Base-by-base conservation (phyloP, 345 rosid species). In the Salix suchowensis region DNA sequence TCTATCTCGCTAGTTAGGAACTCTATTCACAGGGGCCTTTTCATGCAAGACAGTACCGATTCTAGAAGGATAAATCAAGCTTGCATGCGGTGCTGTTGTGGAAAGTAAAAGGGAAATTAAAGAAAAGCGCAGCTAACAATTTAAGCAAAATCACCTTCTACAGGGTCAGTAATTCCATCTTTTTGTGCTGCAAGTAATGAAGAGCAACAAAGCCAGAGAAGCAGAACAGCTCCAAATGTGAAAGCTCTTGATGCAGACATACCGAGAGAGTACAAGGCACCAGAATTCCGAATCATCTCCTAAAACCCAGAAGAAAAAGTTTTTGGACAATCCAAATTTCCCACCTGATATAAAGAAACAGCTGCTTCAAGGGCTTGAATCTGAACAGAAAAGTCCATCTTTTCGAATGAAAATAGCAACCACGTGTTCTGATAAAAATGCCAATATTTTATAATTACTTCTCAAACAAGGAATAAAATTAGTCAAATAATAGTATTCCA, bases 161-260 rank as follows among this genome's bases (percentile, higher is more conserved):
- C 76, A 37, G 93, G 97, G 71, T 87, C 79, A 16, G 97, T 95
- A 72, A 88, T 79, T 54, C 4, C 58, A 73, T 81, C 70, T 65
- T 88, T 87, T 65, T 94, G 92, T 71, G 77, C 79, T 73, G 81
- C 74, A 67, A 79, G 80, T 44, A 75, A 40, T 52, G 89, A 78
- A 65, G 83, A 86, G 65, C 76, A 89, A 64, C 71, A 88, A 6
- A 90, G 54, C 23, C 84, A 87, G 71, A 83, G 28, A 50, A 84
- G 67, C 80, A 85, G 72, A 70, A 76, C 62, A 74, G 77, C 84
- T 74, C 75, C 85, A 80, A 74, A 52, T 1, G 39, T 77, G 73
- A 78, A 78, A 73, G 65, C 74, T 76, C 71, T 77, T 40, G 80
- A 64, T 12, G 34, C 19, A 68, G 65, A n/a, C 86, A 81, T 84